phyloP scores from a whole-genome alignment of 2,329 filamentous ascomycete species.

The Xylariomycetidae sp. region DNA sequence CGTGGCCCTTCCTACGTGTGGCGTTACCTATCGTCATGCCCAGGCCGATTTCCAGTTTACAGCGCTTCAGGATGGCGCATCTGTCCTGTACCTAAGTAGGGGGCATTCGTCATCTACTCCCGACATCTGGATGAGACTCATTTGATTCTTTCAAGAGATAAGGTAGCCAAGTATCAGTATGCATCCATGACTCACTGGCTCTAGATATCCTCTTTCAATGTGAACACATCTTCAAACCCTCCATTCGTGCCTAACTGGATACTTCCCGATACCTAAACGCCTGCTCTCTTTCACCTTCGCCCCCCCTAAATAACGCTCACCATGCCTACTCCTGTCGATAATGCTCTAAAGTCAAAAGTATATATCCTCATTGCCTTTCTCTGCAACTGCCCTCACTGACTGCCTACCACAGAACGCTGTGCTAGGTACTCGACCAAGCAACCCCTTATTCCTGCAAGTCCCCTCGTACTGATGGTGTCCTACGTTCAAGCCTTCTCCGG shows the following conservation, averaged over 20 bases:
- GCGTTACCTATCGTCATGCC: slow-evolving; percentile 8
- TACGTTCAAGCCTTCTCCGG: slow-evolving; percentile 64
- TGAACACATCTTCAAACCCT: slow-evolving; percentile 1
- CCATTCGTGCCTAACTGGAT: not conserved
- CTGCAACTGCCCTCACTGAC: slow-evolving; percentile 4
- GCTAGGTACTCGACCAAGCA: slow-evolving; percentile 45
- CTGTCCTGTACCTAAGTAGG: not conserved
- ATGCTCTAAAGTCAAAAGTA: slow-evolving; percentile 65
- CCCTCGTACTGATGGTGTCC: slow-evolving; percentile 18
- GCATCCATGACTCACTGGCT: slow-evolving; percentile 8
- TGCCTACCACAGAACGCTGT: slow-evolving; percentile 54
- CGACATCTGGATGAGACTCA: not conserved
- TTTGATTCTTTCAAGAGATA: slow-evolving; percentile 11
- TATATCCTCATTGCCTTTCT: slow-evolving; percentile 3
- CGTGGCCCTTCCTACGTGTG: slow-evolving; percentile 12
- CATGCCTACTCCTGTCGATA: slow-evolving; percentile 67
- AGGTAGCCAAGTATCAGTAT: slow-evolving; percentile 13
- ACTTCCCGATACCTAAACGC: no score
- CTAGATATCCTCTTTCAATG: slow-evolving; percentile 1
- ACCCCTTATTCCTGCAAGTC: not conserved
- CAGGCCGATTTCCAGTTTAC: not conserved
- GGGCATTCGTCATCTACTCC: not conserved
- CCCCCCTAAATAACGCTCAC: no score
- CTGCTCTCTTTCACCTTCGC: no score
- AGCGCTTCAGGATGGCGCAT: no score